These are phyloP conservation scores for Candida silvatica DNA, from an alignment of 805 yeast genomes.

Conservation along the genomic window DNA sequence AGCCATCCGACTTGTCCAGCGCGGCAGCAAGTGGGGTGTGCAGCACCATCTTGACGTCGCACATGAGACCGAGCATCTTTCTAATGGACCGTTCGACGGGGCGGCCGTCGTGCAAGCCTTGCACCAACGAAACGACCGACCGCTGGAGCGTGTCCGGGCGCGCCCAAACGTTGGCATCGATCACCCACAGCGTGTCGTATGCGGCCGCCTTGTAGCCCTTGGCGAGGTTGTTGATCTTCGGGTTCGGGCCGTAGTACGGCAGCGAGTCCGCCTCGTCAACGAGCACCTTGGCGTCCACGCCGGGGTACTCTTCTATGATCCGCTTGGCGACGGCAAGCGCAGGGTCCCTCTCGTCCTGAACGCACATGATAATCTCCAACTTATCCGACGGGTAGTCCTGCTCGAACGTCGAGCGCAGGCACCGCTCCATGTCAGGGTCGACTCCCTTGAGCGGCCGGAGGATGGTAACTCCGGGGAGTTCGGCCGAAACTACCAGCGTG, in stretches of 20 bases:
- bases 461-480: conserved; percentile 63
- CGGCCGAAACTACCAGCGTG: conserved; percentile 20
- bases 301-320: conserved; percentile 44
- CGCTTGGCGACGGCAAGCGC: conserved; percentile 48
- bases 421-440: conserved; percentile 64
- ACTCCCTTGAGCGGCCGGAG: conserved; percentile 78
- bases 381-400: conserved; percentile 57
- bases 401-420: conserved; percentile 57
- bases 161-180: conserved; percentile 83
- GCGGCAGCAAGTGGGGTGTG: conserved; percentile 67
- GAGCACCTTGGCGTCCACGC: conserved; percentile 49
- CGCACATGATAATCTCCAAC: conserved; percentile 69
- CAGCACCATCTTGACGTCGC: conserved; percentile 62
- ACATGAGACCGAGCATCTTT: conserved; percentile 3
- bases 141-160: conserved; percentile 54
- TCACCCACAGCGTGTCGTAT: conserved; percentile 72
- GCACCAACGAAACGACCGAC: conserved; percentile 44
- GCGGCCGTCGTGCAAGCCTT: conserved; percentile 45
- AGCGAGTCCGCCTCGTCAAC: conserved; percentile 32
- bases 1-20: conserved; percentile 6
- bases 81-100: conserved; percentile 6
- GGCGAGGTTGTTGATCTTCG: conserved; percentile 81
- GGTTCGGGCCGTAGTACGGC: conserved; percentile 68
- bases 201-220: conserved; percentile 67
- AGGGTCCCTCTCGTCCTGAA: conserved; percentile 55